phyloP scores from a whole-genome alignment of 805 yeast species.

The Lipomyces orientalis region DNA sequence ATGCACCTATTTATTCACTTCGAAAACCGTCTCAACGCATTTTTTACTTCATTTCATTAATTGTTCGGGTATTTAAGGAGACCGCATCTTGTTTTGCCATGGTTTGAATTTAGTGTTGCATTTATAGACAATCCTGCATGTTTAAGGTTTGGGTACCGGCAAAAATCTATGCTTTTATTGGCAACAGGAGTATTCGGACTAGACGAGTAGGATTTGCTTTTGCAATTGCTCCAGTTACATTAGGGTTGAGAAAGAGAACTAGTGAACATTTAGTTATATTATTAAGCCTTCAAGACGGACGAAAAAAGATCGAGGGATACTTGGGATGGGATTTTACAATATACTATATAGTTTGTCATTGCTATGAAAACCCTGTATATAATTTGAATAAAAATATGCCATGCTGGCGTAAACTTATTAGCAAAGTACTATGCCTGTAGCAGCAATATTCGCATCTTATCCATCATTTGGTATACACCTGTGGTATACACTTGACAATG shows the following conservation, averaged over 20 bases:
- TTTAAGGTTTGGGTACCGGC: background rate
- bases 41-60: background rate
- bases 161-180: background rate
- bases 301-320: background rate
- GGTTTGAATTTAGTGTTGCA: background rate
- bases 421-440: too few relatives aligned
- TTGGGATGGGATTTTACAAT: background rate
- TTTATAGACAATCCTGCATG: background rate
- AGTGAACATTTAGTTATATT: background rate
- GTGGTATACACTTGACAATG: too few relatives aligned
- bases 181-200: background rate
- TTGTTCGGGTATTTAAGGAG: background rate
- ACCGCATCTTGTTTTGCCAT: background rate
- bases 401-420: background rate
- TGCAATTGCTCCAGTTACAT: too few relatives aligned
- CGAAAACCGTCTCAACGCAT: too few relatives aligned
- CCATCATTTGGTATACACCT: too few relatives aligned
- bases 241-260: background rate
- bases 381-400: background rate
- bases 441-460: background rate
- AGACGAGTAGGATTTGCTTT: background rate
- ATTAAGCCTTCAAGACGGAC: too few relatives aligned
- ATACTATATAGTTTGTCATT: too few relatives aligned
- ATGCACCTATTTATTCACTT: background rate
- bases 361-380: background rate